Evolutionary conservation across 352 stramenopile species (phyloP).

Genomic region (Phytophthora vignae): DNA sequence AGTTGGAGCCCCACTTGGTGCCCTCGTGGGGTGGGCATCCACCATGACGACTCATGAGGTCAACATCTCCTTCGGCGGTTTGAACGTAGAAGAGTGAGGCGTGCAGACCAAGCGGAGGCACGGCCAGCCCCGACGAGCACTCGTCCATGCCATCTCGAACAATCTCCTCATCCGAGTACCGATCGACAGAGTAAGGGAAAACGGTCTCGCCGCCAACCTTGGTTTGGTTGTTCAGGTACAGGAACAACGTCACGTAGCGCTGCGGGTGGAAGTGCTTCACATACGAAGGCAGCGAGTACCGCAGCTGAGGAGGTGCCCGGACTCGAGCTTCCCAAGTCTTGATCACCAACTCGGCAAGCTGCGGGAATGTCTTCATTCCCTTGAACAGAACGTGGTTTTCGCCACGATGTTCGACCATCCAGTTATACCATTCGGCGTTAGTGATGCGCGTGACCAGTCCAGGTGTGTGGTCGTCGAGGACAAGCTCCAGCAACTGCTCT

Average conservation of each 20-base stretch:
- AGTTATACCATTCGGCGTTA: conserved; percentile 81
- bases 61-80: conserved; percentile 68
- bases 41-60: conserved; percentile 79
- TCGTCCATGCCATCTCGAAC: conserved; percentile 74
- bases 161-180: conserved; percentile 67
- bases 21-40: conserved; percentile 84
- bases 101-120: conserved; percentile 67
- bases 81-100: conserved; percentile 83
- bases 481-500: conserved; percentile 53
- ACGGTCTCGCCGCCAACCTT: conserved; percentile 95
- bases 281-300: conserved; percentile 70
- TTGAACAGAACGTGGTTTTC: conserved; percentile 71
- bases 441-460: conserved; percentile 55
- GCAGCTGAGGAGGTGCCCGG: conserved; percentile 29
- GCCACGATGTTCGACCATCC: conserved; percentile 64
- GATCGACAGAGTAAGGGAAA: conserved; percentile 88
- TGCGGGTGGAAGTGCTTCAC: conserved; percentile 90
- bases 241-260: conserved; percentile 95
- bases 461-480: conserved; percentile 70
- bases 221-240: conserved; percentile 96
- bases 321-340: conserved; percentile 74
- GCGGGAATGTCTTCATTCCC: conserved; percentile 62
- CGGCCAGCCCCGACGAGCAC: conserved; percentile 70
- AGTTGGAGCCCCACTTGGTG: conserved; percentile 85
- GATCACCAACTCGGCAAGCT: conserved; percentile 70